A percentile compares a stretch with the other conserved stretches of the same genome.
Evolutionary conservation across 768 basidiomycete species (phyloP).

Genomic region (Roridomyces roridus): DNA sequence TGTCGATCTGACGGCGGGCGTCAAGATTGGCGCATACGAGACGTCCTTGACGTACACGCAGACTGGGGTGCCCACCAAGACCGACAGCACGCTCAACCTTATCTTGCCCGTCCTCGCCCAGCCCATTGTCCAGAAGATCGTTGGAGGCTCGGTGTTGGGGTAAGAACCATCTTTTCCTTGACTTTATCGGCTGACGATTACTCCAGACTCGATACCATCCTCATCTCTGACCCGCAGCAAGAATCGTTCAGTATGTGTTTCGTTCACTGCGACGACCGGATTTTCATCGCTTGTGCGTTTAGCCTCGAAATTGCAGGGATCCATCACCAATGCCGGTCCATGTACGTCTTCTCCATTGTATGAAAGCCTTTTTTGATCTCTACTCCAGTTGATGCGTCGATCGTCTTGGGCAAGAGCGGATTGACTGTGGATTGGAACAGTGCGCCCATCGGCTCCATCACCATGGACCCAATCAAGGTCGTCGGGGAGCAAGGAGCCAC

Average conservation of each 20-base stretch:
- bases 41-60: conserved; percentile 72
- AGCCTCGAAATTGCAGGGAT: conserved; percentile 63
- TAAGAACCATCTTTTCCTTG: conserved; percentile 30
- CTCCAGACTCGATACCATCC: conserved; percentile 59
- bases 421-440: conserved; percentile 67
- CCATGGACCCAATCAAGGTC: conserved; percentile 64
- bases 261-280: neutral
- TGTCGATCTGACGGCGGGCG: conserved; percentile 57
- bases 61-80: conserved; percentile 56
- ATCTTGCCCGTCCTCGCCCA: conserved; percentile 74
- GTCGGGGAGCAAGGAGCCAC: conserved; percentile 68
- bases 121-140: conserved; percentile 78
- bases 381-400: conserved; percentile 65
- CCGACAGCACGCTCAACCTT: conserved; percentile 65
- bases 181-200: neutral
- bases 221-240: conserved; percentile 65
- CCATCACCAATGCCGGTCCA: conserved; percentile 73
- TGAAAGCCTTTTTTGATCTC: conserved; percentile 2
- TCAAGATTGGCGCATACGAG: conserved; percentile 69
- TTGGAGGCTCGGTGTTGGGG: conserved; percentile 63
- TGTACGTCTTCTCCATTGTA: conserved; percentile 48
- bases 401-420: conserved; percentile 64
- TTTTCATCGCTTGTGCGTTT: neutral
- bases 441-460: conserved; percentile 60
- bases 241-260: conserved; percentile 57